Base-by-base conservation (phyloP, 2,329 filamentous ascomycete species). In the Pestalotiopsis sp. region DNA sequence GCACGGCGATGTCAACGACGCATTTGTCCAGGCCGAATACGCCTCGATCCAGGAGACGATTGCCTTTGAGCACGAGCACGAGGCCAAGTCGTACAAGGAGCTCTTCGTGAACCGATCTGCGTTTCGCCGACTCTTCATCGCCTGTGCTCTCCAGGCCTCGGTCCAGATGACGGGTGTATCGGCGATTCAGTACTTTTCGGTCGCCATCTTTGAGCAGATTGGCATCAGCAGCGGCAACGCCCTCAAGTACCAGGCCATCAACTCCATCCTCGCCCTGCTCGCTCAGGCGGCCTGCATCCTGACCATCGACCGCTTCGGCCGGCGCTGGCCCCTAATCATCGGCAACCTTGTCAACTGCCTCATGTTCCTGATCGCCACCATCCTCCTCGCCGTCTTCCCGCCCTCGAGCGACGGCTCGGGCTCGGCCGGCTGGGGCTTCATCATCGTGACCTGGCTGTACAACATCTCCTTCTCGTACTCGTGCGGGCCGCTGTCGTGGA, bases 101-200 rank as follows among this genome's bases (percentile, higher is more conserved):
- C 84, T 94, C 0, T 92, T 94, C 80, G 88, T 76, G 12, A 87
- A 87, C 74, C 85, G 76, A 41, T 89, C 90, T 1, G 90, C 86
- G 45, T 92, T 94, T 83, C 90, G 92, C 38, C 88, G 92, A 17
- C 83, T 94, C 5, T 90, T 94, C 77, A 83, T 94, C 11, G 90
- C 90, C 41, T 88, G 87, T 73, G 85, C 91, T 1, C 81, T 94
- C 1, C 92, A 94, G 77, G 92, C 90, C 0, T 89, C 88, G 0
- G 84, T 91, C 2, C 92, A 94, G 77, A 93, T 95, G 90, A 94
- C 92, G 0, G 92, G 92, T 72, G 90, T 92, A 0, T 88, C 85
- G 1, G 90, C 90, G 1, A 93, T 94, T 72, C 92, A 94, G 76
- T 94, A 94, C 79, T 94, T 91, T 79, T 90, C 89, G 0, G 87